These are phyloP conservation scores for Diaporthe batatas DNA, from an alignment of 2,329 filamentous ascomycete species.

Conservation along the genomic window DNA sequence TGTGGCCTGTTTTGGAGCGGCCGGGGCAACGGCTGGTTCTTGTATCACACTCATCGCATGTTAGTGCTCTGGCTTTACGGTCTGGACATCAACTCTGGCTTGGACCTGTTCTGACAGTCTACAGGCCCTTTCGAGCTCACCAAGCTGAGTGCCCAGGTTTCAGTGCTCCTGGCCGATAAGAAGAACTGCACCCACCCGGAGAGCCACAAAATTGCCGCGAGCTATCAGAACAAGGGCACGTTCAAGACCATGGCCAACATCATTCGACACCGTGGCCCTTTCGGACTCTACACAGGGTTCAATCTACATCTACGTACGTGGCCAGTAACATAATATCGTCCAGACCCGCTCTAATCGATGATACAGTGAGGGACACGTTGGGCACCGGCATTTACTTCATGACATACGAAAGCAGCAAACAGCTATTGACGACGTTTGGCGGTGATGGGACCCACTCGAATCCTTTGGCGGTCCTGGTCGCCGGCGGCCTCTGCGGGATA, in stretches of 20 bases:
- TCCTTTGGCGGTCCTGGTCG: constrained; percentile 81
- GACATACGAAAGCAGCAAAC: constrained; percentile 89
- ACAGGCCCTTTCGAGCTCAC: constrained; percentile 88
- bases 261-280: constrained; percentile 78
- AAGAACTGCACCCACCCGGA: constrained; percentile 60
- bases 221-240: constrained; percentile 84
- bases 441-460: constrained; percentile 81
- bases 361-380: constrained; percentile 81
- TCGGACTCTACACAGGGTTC: constrained; percentile 85
- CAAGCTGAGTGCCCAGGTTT: constrained; percentile 90
- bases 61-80: constrained; percentile 51
- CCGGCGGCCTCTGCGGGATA: constrained; percentile 85
- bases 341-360: constrained; percentile 11
- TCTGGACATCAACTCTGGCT: background rate
- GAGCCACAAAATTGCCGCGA: constrained; percentile 72
- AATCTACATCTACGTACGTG: constrained; percentile 80
- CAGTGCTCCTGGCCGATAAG: constrained; percentile 78
- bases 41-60: constrained; percentile 86
- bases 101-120: constrained; percentile 27
- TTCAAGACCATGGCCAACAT: constrained; percentile 82
- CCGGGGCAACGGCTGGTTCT: constrained; percentile 83
- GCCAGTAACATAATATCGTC: background rate
- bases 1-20: constrained; percentile 80
- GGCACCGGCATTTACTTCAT: constrained; percentile 90
- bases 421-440: constrained; percentile 80